These are phyloP conservation scores for Cornus controversa DNA, from an alignment of 148 eudicot species.

Conservation along the genomic window DNA sequence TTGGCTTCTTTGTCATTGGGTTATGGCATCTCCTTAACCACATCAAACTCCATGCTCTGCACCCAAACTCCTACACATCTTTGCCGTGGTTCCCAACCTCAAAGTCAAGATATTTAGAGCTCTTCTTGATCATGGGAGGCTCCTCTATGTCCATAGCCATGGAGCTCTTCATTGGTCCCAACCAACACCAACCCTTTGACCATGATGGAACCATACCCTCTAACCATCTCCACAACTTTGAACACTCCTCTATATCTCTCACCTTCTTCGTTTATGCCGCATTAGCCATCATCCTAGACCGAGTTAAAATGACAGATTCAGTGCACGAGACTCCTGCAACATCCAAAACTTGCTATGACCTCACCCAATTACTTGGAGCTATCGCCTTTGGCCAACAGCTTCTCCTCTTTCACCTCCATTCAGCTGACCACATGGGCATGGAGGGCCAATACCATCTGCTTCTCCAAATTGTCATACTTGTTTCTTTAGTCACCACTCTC, in stretches of 20 bases:
- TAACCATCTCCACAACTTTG: slow-evolving; percentile 84
- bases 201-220: slow-evolving; percentile 77
- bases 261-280: slow-evolving; percentile 58
- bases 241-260: slow-evolving; percentile 66
- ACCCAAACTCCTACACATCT: slow-evolving; percentile 42
- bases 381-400: slow-evolving; percentile 65
- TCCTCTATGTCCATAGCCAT: slow-evolving; percentile 50
- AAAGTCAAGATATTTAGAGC: slow-evolving; percentile 49
- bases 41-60: slow-evolving; percentile 40
- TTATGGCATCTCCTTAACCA: slow-evolving; percentile 78
- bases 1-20: slow-evolving; percentile 64
- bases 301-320: no score
- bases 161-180: slow-evolving; percentile 76
- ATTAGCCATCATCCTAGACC: slow-evolving; percentile 54
- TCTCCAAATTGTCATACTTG: slow-evolving; percentile 53
- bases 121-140: slow-evolving; percentile 61
- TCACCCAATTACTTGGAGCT: slow-evolving; percentile 49
- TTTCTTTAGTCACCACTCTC: slow-evolving; percentile 49
- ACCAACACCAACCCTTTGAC: slow-evolving; percentile 73
- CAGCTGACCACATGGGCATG: slow-evolving; percentile 80
- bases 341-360: slow-evolving; percentile 26
- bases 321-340: not conserved
- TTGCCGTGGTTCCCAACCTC: slow-evolving; percentile 67
- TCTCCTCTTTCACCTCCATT: slow-evolving; percentile 78
- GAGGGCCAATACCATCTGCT: slow-evolving; percentile 90